Evolutionary conservation across 495 filamentous ascomycete genomes (phyloP).

Genomic region (Letharia lupina): DNA sequence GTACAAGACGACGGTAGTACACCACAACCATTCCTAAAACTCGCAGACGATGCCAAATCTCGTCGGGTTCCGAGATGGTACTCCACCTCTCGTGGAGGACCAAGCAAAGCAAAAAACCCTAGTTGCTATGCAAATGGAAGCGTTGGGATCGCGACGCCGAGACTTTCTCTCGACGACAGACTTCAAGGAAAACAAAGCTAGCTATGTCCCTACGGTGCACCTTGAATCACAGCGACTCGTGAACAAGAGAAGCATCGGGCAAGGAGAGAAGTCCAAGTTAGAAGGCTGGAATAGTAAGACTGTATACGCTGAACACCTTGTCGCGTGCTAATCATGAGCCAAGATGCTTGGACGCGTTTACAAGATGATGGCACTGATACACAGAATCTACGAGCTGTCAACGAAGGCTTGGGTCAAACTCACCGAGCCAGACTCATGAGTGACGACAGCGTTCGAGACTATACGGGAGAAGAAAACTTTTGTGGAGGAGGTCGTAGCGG

Average conservation of each 20-base stretch:
- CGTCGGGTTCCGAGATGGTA: background rate
- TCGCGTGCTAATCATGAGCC: background rate
- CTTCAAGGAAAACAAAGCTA: slow-evolving; percentile 13
- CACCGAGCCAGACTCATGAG: slow-evolving; percentile 7
- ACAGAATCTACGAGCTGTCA: slow-evolving; percentile 18
- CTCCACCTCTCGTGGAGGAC: background rate
- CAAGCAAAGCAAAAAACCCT: background rate
- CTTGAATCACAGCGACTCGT: slow-evolving; percentile 11
- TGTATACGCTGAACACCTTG: background rate
- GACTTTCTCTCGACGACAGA: slow-evolving; percentile 16
- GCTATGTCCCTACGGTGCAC: background rate
- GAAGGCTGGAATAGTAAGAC: slow-evolving; percentile 2
- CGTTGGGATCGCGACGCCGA: slow-evolving; percentile 9
- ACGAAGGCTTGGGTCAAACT: slow-evolving; percentile 17
- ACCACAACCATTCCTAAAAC: background rate
- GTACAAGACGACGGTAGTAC: background rate
- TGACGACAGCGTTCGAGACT: slow-evolving; percentile 1
- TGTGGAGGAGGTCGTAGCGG: slow-evolving; percentile 8
- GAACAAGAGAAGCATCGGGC: slow-evolving; percentile 19
- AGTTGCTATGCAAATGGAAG: slow-evolving; percentile 7
- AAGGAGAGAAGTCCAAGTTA: slow-evolving; percentile 26
- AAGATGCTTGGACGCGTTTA: slow-evolving; percentile 16
- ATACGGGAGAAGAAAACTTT: background rate
- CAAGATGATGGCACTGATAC: slow-evolving; percentile 17
- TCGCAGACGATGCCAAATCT: background rate